These are phyloP conservation scores for Thecaphora frezii DNA, from an alignment of 1,284 basidiomycete species.

Conservation along the genomic window DNA sequence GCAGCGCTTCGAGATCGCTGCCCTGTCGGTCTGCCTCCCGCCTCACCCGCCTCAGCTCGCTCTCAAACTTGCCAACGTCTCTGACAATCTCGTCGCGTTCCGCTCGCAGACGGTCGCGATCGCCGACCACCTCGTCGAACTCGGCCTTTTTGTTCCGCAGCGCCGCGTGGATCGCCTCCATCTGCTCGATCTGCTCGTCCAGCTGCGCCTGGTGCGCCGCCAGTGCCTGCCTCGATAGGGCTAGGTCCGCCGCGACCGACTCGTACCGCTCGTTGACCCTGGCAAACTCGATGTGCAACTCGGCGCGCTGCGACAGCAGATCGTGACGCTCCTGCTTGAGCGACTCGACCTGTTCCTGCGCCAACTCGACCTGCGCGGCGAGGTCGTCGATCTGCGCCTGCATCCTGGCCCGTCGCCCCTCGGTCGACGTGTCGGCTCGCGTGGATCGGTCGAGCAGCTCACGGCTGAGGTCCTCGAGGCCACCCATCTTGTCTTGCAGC, in stretches of 20 bases:
- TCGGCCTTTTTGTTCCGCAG: conserved; percentile 24
- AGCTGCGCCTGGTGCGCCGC: conserved; percentile 39
- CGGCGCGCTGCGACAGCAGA: conserved; percentile 25
- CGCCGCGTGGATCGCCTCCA: conserved; percentile 34
- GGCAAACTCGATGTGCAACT: conserved; percentile 30
- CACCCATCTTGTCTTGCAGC: conserved; percentile 32
- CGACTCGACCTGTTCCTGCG: conserved; percentile 23
- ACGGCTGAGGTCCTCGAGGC: conserved; percentile 20
- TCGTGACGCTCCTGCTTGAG: conserved; percentile 32
- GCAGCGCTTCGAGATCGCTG: conserved; percentile 31
- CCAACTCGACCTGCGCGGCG: conserved; percentile 25
- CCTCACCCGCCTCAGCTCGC: conserved; percentile 25
- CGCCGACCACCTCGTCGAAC: conserved; percentile 24
- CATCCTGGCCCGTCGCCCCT: neutral
- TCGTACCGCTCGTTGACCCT: conserved; percentile 30
- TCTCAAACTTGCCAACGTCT: conserved; percentile 42
- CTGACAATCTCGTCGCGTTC: conserved; percentile 36
- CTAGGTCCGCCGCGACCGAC: conserved; percentile 26
- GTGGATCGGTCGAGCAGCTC: conserved; percentile 18
- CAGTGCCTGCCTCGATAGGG: conserved; percentile 17
- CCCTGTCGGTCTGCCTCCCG: conserved; percentile 37
- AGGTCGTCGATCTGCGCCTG: conserved; percentile 25
- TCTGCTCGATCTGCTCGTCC: conserved; percentile 43
- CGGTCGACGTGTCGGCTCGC: neutral
- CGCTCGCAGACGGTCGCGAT: conserved; percentile 29